Base-by-base conservation (phyloP, 352 stramenopile genomes). In the Pythium brachiatum region DNA sequence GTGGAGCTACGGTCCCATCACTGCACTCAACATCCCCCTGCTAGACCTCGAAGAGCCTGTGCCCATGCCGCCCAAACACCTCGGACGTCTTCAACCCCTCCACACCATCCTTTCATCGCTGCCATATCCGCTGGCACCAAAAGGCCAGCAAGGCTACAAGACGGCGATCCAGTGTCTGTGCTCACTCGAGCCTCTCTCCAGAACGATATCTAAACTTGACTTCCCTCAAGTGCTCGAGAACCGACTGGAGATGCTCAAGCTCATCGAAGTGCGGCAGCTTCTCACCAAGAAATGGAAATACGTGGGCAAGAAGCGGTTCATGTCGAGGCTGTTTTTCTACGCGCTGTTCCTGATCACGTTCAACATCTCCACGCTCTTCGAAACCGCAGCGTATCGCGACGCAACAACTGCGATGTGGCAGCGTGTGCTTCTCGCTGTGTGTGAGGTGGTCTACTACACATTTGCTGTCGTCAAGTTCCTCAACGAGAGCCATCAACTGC, bases 281-380 rank as follows among this genome's bases (percentile, higher is more conserved):
- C 56, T 89, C 16, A 55, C 71, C 34, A 87, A 86, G 47, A 89
- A 89, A 31, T 89, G 75, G 79, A 83, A 89, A 29, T 89, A 83
- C 48, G 73, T 86, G 21, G 79, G 79, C 15, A 75, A 72, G 44
- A 36, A 65, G 3, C 68, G 77, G 3, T 86, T 87, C 39, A 68
- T 79, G n/a, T 52, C 46, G 15, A 70, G 78, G 7, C 58, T 87
- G 1, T 58, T 48, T 16, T 51, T 70, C 15, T 84, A 87, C 55
- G 34, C 36, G 1, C 4, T 83, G 0, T 87, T 81, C 25, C 58
- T 83, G 15, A 4, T 64, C 9, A 34, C 81, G 48, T 75, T 89
- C 26, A 87, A 83, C 47, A 47, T 50, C 21, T 76, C 66, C 3
- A 89, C 76, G 8, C 60, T 89, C 6, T 77, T 78, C 55, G 67